These are phyloP conservation scores for Simplicillium aogashimaense DNA, from an alignment of 2,329 filamentous ascomycete species.

Conservation along the genomic window DNA sequence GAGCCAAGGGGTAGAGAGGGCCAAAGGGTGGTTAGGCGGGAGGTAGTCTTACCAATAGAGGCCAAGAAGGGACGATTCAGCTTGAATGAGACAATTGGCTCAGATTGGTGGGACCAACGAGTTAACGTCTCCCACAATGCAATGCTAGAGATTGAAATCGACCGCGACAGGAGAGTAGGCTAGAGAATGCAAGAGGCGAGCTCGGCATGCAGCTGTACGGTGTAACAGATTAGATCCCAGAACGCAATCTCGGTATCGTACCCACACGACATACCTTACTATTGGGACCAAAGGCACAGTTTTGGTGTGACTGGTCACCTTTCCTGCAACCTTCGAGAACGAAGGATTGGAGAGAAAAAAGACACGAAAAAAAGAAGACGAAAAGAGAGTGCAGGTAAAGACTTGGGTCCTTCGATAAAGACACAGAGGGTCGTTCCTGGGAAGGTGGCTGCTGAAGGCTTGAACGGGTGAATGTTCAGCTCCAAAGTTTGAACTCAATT, in stretches of 20 bases:
- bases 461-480: conserved; percentile 8
- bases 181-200: conserved; percentile 21
- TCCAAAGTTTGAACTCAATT: conserved; percentile 6
- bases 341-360: no score
- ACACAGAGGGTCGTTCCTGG: conserved; percentile 2
- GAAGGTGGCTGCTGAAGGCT: conserved; percentile 7
- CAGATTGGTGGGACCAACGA: conserved; percentile 49
- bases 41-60: conserved; percentile 42
- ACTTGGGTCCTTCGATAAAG: no score
- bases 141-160: conserved; percentile 30
- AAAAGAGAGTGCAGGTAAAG: no score
- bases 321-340: no score
- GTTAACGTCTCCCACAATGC: conserved; percentile 52
- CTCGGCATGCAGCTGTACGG: conserved; percentile 26
- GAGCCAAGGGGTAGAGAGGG: conserved; percentile 8
- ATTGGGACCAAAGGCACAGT: no score
- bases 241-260: background rate
- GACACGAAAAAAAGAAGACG: background rate
- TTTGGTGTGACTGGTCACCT: no score
- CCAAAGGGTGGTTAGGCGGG: conserved; percentile 11
- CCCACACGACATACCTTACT: background rate
- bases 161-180: conserved; percentile 31
- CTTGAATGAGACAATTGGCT: conserved; percentile 39
- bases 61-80: conserved; percentile 28
- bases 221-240: background rate